Conservation (phyloP, 2,329 filamentous ascomycete species). For the Myotisia sp. region DNA sequence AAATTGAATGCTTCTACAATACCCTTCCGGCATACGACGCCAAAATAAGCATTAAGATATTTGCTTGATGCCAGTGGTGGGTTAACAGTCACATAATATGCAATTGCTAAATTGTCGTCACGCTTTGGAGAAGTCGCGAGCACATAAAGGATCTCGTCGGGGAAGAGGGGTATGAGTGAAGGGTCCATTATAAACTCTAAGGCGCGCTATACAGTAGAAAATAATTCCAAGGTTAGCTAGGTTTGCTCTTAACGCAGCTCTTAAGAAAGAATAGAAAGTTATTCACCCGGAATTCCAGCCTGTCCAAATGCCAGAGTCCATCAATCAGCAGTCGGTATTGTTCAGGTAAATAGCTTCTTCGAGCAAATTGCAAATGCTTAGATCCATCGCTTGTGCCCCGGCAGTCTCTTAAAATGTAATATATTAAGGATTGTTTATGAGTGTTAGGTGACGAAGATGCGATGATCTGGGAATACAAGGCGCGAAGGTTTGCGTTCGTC, state of each 20-base stretch:
- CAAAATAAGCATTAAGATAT: constrained; percentile 53
- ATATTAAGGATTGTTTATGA: constrained; percentile 69
- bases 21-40: constrained; percentile 51
- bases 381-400: constrained; percentile 39
- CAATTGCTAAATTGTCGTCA: constrained; percentile 53
- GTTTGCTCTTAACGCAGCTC: constrained; percentile 1
- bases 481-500: constrained; percentile 50
- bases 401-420: constrained; percentile 69
- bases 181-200: constrained; percentile 67
- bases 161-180: constrained; percentile 63
- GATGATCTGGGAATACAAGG: constrained; percentile 57
- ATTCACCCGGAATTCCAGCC: constrained; percentile 49
- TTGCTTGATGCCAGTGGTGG: constrained; percentile 53
- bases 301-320: constrained; percentile 69
- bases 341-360: constrained; percentile 50
- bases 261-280: neutral
- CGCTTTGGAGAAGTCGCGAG: constrained; percentile 48
- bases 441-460: constrained; percentile 51
- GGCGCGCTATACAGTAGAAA: constrained; percentile 38
- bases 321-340: constrained; percentile 71
- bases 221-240: neutral
- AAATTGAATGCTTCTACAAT: constrained; percentile 63
- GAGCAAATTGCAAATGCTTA: constrained; percentile 42
- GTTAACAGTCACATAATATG: constrained; percentile 64
- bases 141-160: constrained; percentile 62